A percentile compares a stretch with the other conserved stretches of the same genome.
phyloP scores from a whole-genome alignment of 2,329 filamentous ascomycete species.

The Neonectria ditissima region DNA sequence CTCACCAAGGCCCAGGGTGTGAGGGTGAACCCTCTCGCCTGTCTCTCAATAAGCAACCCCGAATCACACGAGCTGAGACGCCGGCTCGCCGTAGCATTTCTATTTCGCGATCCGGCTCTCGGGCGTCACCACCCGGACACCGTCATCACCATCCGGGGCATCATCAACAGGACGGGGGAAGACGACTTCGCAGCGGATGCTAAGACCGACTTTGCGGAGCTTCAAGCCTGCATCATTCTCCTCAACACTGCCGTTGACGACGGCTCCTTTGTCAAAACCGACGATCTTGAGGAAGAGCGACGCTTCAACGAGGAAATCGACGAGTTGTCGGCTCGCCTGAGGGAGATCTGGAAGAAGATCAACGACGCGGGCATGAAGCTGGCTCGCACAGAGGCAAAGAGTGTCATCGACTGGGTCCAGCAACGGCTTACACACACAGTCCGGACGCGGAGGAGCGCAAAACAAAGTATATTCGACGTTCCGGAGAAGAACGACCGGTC shows the following conservation, averaged over 20 bases:
- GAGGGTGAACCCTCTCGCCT: conserved; percentile 67
- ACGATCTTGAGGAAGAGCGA: conserved; percentile 49
- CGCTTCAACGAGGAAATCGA: conserved; percentile 80
- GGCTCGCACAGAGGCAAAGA: conserved; percentile 81
- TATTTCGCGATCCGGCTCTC: conserved; percentile 64
- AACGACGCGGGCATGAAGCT: conserved; percentile 80
- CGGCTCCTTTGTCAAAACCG: conserved; percentile 52
- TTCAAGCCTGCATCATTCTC: conserved; percentile 74
- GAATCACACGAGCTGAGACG: conserved; percentile 71
- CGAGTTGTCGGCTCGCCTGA: conserved; percentile 69
- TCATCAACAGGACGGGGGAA: conserved; percentile 60
- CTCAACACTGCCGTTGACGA: conserved; percentile 82
- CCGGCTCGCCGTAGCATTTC: conserved; percentile 72
- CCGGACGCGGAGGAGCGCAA: conserved; percentile 70
- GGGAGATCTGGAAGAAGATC: conserved; percentile 71
- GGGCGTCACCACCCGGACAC: conserved; percentile 56
- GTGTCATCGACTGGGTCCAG: conserved; percentile 78
- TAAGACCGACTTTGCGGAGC: conserved; percentile 74
- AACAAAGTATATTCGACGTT: conserved; percentile 63
- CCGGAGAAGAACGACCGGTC: conserved; percentile 52
- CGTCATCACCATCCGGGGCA: conserved; percentile 55
- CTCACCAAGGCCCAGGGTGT: conserved; percentile 62
- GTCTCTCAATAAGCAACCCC: conserved; percentile 66
- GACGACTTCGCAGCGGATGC: conserved; percentile 65
- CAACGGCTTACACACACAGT: conserved; percentile 79